These are phyloP conservation scores for Arthonia radiata DNA, from an alignment of 495 filamentous ascomycete species.

Conservation along the genomic window DNA sequence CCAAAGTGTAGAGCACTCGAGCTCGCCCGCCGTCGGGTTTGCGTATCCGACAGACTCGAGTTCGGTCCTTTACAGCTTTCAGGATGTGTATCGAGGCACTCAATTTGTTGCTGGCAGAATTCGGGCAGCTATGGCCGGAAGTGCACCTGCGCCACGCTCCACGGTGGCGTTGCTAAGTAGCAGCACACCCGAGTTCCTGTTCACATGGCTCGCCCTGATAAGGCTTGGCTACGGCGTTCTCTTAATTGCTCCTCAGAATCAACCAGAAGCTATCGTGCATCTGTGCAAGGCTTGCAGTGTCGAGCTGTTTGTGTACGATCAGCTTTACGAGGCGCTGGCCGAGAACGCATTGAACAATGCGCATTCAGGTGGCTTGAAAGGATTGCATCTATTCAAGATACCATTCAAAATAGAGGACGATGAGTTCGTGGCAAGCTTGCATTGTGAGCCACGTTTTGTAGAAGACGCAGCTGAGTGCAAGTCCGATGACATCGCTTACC, in stretches of 20 bases:
- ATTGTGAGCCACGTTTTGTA: no score
- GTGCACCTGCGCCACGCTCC: not conserved
- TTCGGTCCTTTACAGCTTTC: conserved; percentile 10
- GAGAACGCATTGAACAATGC: conserved; percentile 1
- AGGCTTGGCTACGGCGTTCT: conserved; percentile 22
- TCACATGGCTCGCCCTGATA: conserved; percentile 27
- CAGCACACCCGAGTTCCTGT: conserved; percentile 24
- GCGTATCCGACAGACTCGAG: conserved; percentile 9
- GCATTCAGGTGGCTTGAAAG: no score
- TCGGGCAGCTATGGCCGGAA: not conserved
- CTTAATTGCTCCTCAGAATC: conserved; percentile 29
- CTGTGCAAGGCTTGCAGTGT: conserved; percentile 18
- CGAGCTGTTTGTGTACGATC: conserved; percentile 14
- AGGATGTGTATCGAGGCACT: conserved; percentile 4
- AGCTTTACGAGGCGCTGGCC: conserved; percentile 9
- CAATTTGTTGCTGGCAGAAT: conserved; percentile 3
- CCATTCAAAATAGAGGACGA: no score
- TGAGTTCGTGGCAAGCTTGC: no score
- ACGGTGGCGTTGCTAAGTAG: conserved; percentile 22
- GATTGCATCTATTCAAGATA: no score
- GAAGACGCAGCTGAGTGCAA: no score
- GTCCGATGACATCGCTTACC: conserved; percentile 17
- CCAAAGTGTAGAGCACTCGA: conserved; percentile 13
- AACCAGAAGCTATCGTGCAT: conserved; percentile 16
- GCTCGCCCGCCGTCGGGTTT: conserved; percentile 22